Percentiles rank a stretch among this genome's conserved stretches.
Evolutionary conservation across 805 yeast species (phyloP).

Genomic region (Teunomyces funiuensis): DNA sequence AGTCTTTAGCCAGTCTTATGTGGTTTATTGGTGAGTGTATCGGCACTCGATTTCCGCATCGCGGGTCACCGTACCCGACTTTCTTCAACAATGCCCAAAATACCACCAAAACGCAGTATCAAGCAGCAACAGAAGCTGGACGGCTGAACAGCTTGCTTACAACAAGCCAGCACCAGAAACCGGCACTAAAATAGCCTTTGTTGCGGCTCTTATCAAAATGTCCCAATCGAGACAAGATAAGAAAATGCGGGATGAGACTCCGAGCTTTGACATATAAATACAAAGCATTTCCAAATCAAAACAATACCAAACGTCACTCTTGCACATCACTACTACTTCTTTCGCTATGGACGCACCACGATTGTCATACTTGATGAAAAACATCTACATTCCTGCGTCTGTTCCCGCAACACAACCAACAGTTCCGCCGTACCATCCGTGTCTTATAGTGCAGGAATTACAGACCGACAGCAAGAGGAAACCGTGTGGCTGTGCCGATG

Average conservation of each 20-base stretch:
- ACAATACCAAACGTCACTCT: too few relatives aligned
- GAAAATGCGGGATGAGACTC: not conserved
- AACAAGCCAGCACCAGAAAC: too few relatives aligned
- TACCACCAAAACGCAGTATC: too few relatives aligned
- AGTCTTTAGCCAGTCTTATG: too few relatives aligned
- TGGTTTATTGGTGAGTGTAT: too few relatives aligned
- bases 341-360: conserved; percentile 45
- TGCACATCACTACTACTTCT: too few relatives aligned
- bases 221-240: not conserved
- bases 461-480: conserved; percentile 47
- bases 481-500: conserved; percentile 43
- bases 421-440: conserved; percentile 55
- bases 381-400: conserved; percentile 54
- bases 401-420: conserved; percentile 22
- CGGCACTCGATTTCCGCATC: too few relatives aligned
- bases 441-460: conserved; percentile 56
- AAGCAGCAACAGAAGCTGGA: too few relatives aligned
- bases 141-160: too few relatives aligned
- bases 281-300: too few relatives aligned
- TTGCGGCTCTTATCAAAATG: not conserved
- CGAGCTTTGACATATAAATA: not conserved
- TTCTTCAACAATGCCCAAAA: too few relatives aligned
- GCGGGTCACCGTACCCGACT: too few relatives aligned
- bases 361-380: conserved; percentile 37
- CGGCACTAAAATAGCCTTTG: not conserved